Evolutionary conservation across 73 alveolate genomes (phyloP).

Genomic region (Paramecium sonneborni): DNA sequence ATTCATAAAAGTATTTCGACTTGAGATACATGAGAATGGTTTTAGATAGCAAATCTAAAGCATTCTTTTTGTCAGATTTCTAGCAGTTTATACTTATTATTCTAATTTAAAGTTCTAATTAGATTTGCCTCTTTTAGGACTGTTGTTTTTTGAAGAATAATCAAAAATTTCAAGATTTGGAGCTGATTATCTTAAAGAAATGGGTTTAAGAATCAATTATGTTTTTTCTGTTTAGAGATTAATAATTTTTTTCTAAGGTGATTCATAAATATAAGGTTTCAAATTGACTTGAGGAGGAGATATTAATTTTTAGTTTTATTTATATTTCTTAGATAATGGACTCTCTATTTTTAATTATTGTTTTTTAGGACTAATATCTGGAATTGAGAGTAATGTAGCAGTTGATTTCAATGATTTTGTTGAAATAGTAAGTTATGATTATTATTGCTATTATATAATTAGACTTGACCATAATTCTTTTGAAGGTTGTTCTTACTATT

Average conservation of each 20-base stretch:
- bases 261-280: not conserved
- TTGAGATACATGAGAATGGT: not conserved
- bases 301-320: not conserved
- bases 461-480: not conserved
- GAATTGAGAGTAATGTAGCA: not conserved
- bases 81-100: not conserved
- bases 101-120: not conserved
- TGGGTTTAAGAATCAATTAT: not conserved
- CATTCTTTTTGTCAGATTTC: not conserved
- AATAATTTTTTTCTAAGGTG: not conserved
- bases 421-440: not conserved
- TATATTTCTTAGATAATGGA: not conserved
- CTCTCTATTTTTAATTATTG: not conserved
- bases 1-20: not conserved
- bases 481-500: not conserved
- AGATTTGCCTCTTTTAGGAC: slow-evolving; percentile 23
- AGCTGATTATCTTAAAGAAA: not conserved
- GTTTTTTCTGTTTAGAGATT: not conserved
- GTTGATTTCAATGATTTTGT: slow-evolving; percentile 2
- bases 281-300: not conserved
- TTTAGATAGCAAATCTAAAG: not conserved
- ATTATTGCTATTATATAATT: not conserved
- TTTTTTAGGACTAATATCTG: not conserved
- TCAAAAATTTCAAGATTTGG: not conserved
- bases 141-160: not conserved